phyloP scores from a whole-genome alignment of 73 alveolate genomes.

The Stentor coeruleus region DNA sequence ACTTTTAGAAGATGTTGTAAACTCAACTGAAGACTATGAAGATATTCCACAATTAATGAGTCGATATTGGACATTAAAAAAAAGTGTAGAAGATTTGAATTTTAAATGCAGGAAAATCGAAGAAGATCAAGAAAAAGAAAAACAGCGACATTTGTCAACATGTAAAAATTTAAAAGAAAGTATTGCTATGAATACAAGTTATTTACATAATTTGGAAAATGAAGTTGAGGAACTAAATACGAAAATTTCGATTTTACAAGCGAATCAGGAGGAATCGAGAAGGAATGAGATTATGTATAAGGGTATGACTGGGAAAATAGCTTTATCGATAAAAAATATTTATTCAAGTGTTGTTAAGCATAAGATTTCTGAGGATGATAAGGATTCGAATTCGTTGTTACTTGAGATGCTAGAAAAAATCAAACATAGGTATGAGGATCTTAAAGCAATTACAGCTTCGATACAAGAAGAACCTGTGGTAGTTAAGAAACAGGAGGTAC shows the following conservation, averaged over 20 bases:
- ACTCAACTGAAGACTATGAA: constrained; percentile 10
- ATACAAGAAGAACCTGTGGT: not conserved
- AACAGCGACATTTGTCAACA: not conserved
- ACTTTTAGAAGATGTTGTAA: constrained; percentile 21
- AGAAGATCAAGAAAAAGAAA: not conserved
- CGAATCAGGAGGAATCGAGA: not conserved
- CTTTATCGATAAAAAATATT: not conserved
- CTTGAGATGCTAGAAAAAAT: not conserved
- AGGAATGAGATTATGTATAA: not conserved
- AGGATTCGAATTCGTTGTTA: not conserved
- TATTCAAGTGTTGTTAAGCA: not conserved
- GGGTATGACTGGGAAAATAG: constrained; percentile 22
- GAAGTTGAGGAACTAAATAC: constrained; percentile 20
- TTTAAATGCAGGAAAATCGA: not conserved
- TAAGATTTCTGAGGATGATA: not conserved
- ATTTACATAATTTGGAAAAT: not conserved
- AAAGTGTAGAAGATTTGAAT: not conserved
- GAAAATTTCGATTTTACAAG: not conserved
- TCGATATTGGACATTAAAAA: constrained; percentile 15
- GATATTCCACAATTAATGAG: constrained; percentile 18
- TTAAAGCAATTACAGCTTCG: not conserved
- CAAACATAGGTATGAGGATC: not conserved
- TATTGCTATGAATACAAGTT: not conserved
- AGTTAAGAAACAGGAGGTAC: no score
- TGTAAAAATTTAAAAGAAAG: not conserved